Base-by-base conservation (phyloP, 2,329 filamentous ascomycete species). In the Phaeosphaeria sp. region DNA sequence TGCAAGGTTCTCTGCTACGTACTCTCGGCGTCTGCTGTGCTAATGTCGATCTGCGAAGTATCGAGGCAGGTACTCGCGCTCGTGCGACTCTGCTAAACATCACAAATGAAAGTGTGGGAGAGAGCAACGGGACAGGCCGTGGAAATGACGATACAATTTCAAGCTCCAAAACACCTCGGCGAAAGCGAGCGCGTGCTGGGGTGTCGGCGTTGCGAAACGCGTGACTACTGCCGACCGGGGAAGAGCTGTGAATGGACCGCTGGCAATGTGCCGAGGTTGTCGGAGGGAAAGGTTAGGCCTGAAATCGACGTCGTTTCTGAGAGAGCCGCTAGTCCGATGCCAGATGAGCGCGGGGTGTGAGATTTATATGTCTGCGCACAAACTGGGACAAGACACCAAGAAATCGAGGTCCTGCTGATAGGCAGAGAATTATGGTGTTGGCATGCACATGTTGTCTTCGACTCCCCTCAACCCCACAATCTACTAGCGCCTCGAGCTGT, bases 11-110 rank as follows among this genome's bases (percentile, higher is more conserved):
- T 3, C 15, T 11, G 4, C 20, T 47, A 64, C 66, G 49, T 72
- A 78, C 74, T 62, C 71, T 77, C 20, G 72, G 64, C 27, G 65
- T 64, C 49, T 71, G 70, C 49, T 67, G 67, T 52, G 63, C 63
- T 33, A 67, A 60, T 39, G 73, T 55, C 15, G 72, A 71, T 63
- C 66, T 65, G 67, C 73, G 74, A 66, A 78, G 70, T 61, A 75
- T 66, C 58, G 70, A 76, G 67, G 69, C 71, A 59, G 76, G 69
- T 57, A 71, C 73, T 72, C 76, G 71, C 68, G 74, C 72, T 66
- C 75, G 66, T 61, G 72, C 74, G 67, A 72, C 71, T 74, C 75
- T 75, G 74, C 69, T 76, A 59, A 78, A 78, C 76, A 78, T 78
- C 61, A 73, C 69, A 59, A 63, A 65, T 33, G 45, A 65, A 43